These are phyloP conservation scores for Desmodesmus armatus DNA, from an alignment of 139 green algal genomes.

Conservation along the genomic window DNA sequence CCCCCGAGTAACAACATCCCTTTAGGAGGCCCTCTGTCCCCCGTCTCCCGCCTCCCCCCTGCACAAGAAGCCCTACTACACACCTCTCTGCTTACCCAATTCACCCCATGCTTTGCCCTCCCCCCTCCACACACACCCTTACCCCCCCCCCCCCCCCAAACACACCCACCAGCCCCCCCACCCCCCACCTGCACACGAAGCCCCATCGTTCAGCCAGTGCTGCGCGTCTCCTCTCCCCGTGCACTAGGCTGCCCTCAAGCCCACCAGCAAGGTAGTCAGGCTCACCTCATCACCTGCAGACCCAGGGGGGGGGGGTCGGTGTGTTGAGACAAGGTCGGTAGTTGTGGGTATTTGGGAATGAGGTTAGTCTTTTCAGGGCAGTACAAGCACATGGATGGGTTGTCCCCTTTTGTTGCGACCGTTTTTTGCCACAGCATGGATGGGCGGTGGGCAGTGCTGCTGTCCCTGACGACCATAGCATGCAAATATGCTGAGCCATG, in stretches of 20 bases:
- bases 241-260: conserved; percentile 70
- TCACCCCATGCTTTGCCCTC: not conserved
- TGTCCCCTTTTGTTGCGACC: too few relatives aligned
- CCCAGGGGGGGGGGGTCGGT: too few relatives aligned
- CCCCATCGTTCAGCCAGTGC: conserved; percentile 58
- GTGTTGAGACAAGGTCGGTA: too few relatives aligned
- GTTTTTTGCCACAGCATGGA: too few relatives aligned
- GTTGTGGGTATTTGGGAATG: too few relatives aligned
- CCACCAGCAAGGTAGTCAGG: conserved; percentile 79
- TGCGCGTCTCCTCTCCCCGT: conserved; percentile 69
- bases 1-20: too few relatives aligned
- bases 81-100: not conserved
- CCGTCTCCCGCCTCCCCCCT: not conserved
- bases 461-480: too few relatives aligned
- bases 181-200: conserved; percentile 62
- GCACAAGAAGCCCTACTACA: not conserved
- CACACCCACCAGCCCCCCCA: not conserved
- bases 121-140: not conserved
- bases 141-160: not conserved
- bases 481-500: too few relatives aligned
- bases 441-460: too few relatives aligned
- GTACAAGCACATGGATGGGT: too few relatives aligned
- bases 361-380: too few relatives aligned
- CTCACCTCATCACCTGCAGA: conserved; percentile 64
- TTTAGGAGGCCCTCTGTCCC: too few relatives aligned